Conservation (phyloP, 306 rosid species). For the Neltuma alba region DNA sequence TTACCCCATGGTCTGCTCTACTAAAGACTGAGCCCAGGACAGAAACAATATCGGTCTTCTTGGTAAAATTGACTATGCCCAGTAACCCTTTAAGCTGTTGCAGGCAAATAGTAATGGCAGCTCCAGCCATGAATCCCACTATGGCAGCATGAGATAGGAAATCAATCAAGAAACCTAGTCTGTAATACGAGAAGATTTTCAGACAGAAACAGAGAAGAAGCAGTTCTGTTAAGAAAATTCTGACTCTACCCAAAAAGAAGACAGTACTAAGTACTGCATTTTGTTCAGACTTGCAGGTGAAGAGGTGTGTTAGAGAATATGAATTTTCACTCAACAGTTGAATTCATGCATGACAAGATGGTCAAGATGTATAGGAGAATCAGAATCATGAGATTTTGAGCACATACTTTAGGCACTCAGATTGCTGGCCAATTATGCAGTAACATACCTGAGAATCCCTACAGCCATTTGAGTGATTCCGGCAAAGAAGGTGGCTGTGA, state of each 20-base stretch:
- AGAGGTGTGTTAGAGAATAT: neutral
- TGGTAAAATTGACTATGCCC: conserved; percentile 65
- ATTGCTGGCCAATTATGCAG: neutral
- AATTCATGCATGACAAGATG: too few species aligned
- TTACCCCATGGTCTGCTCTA: conserved; percentile 72
- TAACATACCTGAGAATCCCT: conserved; percentile 60
- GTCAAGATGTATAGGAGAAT: too few species aligned
- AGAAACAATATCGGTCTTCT: conserved; percentile 74
- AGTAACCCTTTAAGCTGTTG: conserved; percentile 92
- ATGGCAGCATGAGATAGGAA: conserved; percentile 91
- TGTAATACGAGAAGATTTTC: conserved; percentile 25
- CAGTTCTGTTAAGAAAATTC: neutral
- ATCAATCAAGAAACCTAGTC: conserved; percentile 89
- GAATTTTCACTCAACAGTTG: neutral
- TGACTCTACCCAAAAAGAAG: neutral
- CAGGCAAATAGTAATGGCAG: conserved; percentile 80
- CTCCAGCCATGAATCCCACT: conserved; percentile 94
- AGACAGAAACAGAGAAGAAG: neutral
- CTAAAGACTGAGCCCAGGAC: conserved; percentile 67
- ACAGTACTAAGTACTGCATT: too few species aligned
- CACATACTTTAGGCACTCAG: neutral
- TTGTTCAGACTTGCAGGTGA: neutral
- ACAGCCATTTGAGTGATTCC: conserved; percentile 71
- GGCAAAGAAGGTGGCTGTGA: conserved; percentile 86
- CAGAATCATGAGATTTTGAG: too few species aligned